These are phyloP conservation scores for Leishmania martiniquensis DNA, from an alignment of 208 protist genomes.

Conservation along the genomic window DNA sequence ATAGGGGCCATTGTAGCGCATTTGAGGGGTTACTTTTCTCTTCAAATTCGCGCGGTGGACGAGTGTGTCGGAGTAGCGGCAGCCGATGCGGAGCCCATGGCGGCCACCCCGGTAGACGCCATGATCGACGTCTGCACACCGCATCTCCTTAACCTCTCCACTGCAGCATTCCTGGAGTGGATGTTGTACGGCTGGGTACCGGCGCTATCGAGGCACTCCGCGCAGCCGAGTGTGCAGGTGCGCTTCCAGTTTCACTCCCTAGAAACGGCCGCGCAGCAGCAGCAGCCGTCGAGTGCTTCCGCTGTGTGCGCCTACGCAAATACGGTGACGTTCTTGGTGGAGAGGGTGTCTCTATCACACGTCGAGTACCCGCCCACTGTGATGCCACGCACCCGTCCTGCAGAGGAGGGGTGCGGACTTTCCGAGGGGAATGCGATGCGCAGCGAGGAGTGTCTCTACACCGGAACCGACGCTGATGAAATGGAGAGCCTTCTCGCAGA, in stretches of 20 bases:
- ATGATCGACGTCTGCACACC: constrained; percentile 25
- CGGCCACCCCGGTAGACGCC: constrained; percentile 1
- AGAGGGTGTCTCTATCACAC: constrained; percentile 20
- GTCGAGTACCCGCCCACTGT: constrained; percentile 31
- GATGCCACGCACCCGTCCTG: neutral
- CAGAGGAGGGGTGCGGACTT: neutral
- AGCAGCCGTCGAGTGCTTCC: neutral
- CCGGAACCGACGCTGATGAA: constrained; percentile 13
- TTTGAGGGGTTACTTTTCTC: constrained; percentile 23
- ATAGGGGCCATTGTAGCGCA: constrained; percentile 5
- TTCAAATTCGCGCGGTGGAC: constrained; percentile 11
- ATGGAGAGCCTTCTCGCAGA: constrained; percentile 11
- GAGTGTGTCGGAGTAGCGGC: neutral
- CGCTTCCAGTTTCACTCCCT: constrained; percentile 20
- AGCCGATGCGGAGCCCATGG: neutral
- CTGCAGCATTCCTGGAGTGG: constrained; percentile 65
- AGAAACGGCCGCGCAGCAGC: constrained; percentile 3
- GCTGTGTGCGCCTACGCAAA: constrained; percentile 4
- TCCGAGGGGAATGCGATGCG: neutral
- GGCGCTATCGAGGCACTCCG: neutral
- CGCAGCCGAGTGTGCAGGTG: constrained; percentile 11
- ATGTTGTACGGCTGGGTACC: constrained; percentile 45
- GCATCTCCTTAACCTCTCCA: constrained; percentile 64
- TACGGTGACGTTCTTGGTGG: constrained; percentile 36
- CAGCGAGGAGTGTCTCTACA: constrained; percentile 12